Evolutionary conservation across 192 early-diverging fungal genomes (phyloP), one percentile per base, ranked within the genome.

Genomic region (Phlyctochytrium planicorne): DNA sequence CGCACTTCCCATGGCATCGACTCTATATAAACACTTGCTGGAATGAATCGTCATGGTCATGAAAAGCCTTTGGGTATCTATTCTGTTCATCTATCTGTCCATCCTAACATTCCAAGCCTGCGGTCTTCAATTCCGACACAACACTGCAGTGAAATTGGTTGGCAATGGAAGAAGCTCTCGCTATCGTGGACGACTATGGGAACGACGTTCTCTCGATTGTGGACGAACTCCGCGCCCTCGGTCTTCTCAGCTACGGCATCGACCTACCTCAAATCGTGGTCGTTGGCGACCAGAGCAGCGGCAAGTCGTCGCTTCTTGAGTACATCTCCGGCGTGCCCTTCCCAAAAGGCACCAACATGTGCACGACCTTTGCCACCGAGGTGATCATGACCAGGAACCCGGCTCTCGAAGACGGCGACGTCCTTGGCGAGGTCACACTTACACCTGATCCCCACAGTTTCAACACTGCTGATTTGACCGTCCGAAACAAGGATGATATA

Each of bases 251-350:
- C 63, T 65, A 62, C n/a, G n/a, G n/a, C 50, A 63, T 74, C 6
- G 31, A 61, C 31, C 55, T 74, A 1, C 73, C 59, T 2, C 60
- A 84, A 76, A 85, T 85, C 65, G 76, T 76, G n/a, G 80, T 83
- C 30, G 71, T 82, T 53, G 83, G 80, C 6, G 70, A 69, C 52
- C 75, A 76, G 47, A 77, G 75, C 59, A 67, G 67, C 31, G 97
- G 97, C 63, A 99, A 99, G 74, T 68, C 66, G 3, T 60, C 57
- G 16, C 34, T 74, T 32, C 52, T 74, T 10, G 35, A 35, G 23
- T 59, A 59, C 30, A 65, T 74, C 34, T 72, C 69, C 36, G 69
- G 73, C 30, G 67, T 74, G 30, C 17, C 33, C 31, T 71, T 74
- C 53, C 73, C 73, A 6, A 62, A 40, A 20, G 36, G 36, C 61